Conservation (phyloP, 2,329 filamentous ascomycete genomes). For the Colletotrichum scovillei region DNA sequence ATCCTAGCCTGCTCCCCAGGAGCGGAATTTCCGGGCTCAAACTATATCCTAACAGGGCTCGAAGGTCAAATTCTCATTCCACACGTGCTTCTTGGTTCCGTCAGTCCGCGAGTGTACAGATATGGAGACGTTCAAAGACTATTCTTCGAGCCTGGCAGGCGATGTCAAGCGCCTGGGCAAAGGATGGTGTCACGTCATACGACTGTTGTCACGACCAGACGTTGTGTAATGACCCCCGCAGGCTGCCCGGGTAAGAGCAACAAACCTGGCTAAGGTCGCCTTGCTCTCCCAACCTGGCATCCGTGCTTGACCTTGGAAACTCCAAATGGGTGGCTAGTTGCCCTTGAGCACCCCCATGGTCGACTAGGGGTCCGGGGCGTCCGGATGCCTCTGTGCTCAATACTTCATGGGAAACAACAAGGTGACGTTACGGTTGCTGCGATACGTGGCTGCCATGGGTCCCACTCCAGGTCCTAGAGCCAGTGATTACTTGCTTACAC, state of each 20-base stretch:
- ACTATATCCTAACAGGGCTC: background rate
- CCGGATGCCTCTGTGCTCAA: background rate
- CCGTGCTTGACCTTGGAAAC: background rate
- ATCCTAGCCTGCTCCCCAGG: constrained; percentile 3
- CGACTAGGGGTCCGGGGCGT: constrained; percentile 9
- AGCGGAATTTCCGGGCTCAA: background rate
- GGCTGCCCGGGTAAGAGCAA: background rate
- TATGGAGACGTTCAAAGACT: background rate
- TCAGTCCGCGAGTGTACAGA: background rate
- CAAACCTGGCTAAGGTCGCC: background rate
- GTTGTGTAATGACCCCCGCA: background rate
- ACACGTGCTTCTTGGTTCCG: background rate
- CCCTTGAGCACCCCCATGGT: background rate
- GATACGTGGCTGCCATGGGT: background rate
- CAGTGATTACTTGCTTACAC: constrained; percentile 20
- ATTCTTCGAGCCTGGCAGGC: constrained; percentile 22
- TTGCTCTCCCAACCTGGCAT: background rate
- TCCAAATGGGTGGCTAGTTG: background rate
- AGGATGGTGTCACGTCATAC: constrained; percentile 13
- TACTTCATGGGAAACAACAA: background rate
- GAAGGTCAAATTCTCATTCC: background rate
- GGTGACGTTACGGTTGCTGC: background rate
- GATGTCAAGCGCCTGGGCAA: background rate
- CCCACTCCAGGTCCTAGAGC: background rate
- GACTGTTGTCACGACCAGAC: background rate